A percentile compares a stretch with the other conserved stretches of the same genome.
Evolutionary conservation across 352 stramenopile genomes (phyloP).

Genomic region (Phytopythium oedochilum): DNA sequence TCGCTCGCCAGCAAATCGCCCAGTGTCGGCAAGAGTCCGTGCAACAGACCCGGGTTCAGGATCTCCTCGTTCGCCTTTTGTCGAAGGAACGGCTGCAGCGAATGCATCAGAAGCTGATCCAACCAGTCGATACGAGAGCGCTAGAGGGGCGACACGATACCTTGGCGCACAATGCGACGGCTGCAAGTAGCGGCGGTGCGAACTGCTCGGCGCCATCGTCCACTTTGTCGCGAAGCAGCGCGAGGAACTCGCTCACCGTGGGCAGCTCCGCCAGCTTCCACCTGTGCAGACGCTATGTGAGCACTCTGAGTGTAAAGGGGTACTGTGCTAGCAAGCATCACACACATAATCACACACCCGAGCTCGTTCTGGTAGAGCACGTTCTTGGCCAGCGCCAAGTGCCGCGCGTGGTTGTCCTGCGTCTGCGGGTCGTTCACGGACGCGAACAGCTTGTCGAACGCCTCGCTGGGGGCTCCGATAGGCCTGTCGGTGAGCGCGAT

Average conservation of each 20-base stretch:
- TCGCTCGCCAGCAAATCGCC: constrained; percentile 56
- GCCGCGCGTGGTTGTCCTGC: constrained; percentile 49
- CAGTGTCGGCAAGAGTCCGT: constrained; percentile 42
- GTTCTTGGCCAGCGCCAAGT: constrained; percentile 74
- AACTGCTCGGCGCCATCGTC: constrained; percentile 40
- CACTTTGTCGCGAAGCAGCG: constrained; percentile 53
- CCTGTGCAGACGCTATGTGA: constrained; percentile 13
- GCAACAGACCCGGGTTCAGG: constrained; percentile 45
- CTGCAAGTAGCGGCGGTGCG: constrained; percentile 28
- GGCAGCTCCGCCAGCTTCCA: constrained; percentile 68
- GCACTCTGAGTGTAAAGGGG: neutral
- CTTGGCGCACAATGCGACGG: constrained; percentile 34
- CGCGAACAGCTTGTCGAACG: constrained; percentile 66
- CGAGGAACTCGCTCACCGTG: constrained; percentile 54
- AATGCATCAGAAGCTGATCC: neutral
- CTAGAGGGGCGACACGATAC: too few species aligned
- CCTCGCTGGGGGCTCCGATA: constrained; percentile 9
- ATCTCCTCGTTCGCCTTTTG: constrained; percentile 81
- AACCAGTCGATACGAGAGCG: constrained; percentile 2
- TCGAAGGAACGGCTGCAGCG: constrained; percentile 53
- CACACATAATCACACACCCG: constrained; percentile 21
- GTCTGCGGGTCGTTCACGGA: constrained; percentile 61
- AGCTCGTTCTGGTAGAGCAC: constrained; percentile 69
- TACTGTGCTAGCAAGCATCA: neutral
- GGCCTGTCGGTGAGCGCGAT: too few species aligned